Conservation (phyloP, 306 rosid species). For the Rosa lucieae region DNA sequence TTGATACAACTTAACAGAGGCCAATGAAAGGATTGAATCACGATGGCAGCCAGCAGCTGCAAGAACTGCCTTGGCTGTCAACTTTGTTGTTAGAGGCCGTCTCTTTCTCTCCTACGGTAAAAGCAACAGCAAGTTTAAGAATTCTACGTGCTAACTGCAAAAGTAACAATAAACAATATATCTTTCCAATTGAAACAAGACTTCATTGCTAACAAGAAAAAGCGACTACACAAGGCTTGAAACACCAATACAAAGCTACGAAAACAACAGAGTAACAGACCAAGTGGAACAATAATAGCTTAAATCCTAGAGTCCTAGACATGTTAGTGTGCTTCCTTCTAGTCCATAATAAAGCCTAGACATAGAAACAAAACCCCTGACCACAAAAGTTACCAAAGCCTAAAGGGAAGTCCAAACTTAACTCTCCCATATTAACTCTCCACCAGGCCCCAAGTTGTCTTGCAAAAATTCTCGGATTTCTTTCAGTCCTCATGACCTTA, state of each 20-base stretch:
- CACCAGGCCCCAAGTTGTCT: neutral
- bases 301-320: neutral
- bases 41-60: constrained; percentile 97
- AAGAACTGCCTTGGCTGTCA: constrained; percentile 74
- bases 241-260: neutral
- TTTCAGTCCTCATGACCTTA: neutral
- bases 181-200: neutral
- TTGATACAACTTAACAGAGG: constrained; percentile 89
- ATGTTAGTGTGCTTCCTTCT: neutral
- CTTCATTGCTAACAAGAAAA: neutral
- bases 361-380: neutral
- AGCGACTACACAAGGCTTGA: neutral
- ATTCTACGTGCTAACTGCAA: constrained; percentile 6
- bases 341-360: neutral
- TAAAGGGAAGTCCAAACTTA: neutral
- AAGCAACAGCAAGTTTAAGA: too few species aligned
- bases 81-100: constrained; percentile 65
- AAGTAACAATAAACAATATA: constrained; percentile 10
- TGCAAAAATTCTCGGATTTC: neutral
- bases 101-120: constrained; percentile 64
- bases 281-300: constrained; percentile 7
- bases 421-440: neutral
- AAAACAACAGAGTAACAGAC: neutral
- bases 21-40: constrained; percentile 79
- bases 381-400: neutral